A percentile compares a stretch with the other conserved stretches of the same genome.
phyloP scores from a whole-genome alignment of 306 rosid genomes.

The Heteromeles arbutifolia region DNA sequence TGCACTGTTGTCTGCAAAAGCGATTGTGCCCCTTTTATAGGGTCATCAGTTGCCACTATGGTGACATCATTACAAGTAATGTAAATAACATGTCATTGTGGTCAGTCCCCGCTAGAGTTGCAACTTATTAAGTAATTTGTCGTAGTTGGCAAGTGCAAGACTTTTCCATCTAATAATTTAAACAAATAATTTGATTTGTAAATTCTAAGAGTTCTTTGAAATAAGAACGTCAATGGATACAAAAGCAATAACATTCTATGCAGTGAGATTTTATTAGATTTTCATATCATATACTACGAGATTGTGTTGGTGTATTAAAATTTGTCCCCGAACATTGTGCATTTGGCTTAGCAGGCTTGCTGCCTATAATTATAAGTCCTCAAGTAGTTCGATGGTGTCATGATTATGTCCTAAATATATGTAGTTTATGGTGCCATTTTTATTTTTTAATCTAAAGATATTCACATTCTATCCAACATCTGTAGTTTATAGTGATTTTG shows the following conservation, averaged over 20 bases:
- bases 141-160: not conserved
- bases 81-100: not conserved
- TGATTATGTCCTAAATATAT: not conserved
- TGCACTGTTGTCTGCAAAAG: not conserved
- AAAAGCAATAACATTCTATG: not conserved
- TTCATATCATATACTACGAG: not conserved
- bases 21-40: not conserved
- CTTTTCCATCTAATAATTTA: not conserved
- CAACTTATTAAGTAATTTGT: not conserved
- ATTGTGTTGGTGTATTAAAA: not conserved
- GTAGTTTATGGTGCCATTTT: not conserved
- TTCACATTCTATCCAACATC: not conserved
- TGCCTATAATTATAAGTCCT: not conserved
- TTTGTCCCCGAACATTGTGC: not conserved
- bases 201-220: not conserved
- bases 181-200: not conserved
- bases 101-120: not conserved
- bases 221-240: not conserved
- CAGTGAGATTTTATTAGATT: not conserved
- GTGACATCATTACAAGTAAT: not conserved
- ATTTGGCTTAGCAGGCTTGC: not conserved
- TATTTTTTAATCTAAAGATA: not conserved
- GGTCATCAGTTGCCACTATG: not conserved
- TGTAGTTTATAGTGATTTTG: not conserved
- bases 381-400: not conserved